These are phyloP conservation scores for Inga leiocalycina DNA, from an alignment of 306 rosid genomes.

Conservation along the genomic window DNA sequence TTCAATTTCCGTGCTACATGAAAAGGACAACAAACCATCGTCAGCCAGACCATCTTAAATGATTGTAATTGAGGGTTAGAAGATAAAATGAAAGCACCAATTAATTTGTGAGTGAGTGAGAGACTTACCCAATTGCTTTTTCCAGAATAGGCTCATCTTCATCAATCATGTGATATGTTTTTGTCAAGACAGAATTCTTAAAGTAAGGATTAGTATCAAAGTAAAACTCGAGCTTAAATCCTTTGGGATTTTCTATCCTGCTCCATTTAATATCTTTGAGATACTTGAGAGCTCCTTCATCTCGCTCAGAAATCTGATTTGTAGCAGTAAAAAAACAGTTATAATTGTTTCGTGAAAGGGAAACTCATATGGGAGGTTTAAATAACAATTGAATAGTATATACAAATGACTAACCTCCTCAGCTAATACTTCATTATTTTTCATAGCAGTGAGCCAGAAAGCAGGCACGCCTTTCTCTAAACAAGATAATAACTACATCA, in stretches of 20 bases:
- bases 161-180: slow-evolving; percentile 90
- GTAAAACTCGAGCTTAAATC: slow-evolving; percentile 87
- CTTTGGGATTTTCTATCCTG: slow-evolving; percentile 80
- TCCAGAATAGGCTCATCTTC: slow-evolving; percentile 91
- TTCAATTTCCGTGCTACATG: slow-evolving; percentile 79
- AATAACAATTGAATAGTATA: neutral
- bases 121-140: slow-evolving; percentile 80
- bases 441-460: slow-evolving; percentile 91
- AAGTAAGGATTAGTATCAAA: slow-evolving; percentile 80
- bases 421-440: slow-evolving; percentile 85
- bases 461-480: slow-evolving; percentile 86
- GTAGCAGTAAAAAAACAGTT: neutral
- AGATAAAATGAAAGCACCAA: neutral
- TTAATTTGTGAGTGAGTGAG: neutral
- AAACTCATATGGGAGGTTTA: neutral
- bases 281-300: slow-evolving; percentile 87
- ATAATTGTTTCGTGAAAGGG: neutral
- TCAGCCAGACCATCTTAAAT: neutral
- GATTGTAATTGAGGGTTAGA: neutral
- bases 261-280: slow-evolving; percentile 88
- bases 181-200: slow-evolving; percentile 73
- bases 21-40: slow-evolving; percentile 22
- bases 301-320: slow-evolving; percentile 81
- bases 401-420: slow-evolving; percentile 66
- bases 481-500: slow-evolving; percentile 22